Evolutionary conservation across 306 rosid species (phyloP).

Genomic region (Cicer pinnatifidum): DNA sequence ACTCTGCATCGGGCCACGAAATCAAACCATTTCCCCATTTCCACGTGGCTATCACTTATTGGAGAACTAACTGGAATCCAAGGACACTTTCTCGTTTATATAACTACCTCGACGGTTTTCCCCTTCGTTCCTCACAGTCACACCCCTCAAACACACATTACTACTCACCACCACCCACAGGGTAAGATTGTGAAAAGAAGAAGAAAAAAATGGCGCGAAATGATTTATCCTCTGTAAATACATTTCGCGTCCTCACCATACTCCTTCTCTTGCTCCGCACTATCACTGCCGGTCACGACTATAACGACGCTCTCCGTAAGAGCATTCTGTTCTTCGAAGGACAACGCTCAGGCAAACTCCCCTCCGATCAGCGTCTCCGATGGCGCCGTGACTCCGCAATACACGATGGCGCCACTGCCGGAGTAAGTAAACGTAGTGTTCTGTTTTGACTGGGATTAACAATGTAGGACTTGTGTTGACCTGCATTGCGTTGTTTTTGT

Average conservation of each 20-base stretch:
- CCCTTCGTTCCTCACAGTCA: conserved; percentile 35
- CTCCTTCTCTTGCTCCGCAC: conserved; percentile 54
- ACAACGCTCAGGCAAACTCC: conserved; percentile 95
- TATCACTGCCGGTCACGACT: conserved; percentile 60
- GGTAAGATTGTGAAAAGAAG: background rate
- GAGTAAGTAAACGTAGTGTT: conserved; percentile 47
- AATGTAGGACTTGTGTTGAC: conserved; percentile 22
- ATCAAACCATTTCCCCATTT: conserved; percentile 21
- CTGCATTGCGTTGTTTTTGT: conserved; percentile 35
- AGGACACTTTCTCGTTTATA: conserved; percentile 67
- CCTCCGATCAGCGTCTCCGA: conserved; percentile 76
- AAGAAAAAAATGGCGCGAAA: conserved; percentile 51
- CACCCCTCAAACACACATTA: background rate
- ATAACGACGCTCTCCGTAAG: conserved; percentile 79
- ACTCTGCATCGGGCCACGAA: conserved; percentile 61
- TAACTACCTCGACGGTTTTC: conserved; percentile 54
- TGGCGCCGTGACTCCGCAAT: conserved; percentile 95
- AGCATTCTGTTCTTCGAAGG: conserved; percentile 98
- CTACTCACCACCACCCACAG: conserved; percentile 9
- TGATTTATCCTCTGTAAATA: conserved; percentile 35
- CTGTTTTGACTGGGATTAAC: background rate
- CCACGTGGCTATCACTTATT: conserved; percentile 57
- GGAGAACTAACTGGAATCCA: conserved; percentile 69
- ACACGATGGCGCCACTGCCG: conserved; percentile 79
- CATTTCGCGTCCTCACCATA: conserved; percentile 47